Evolutionary conservation across 106 monocot genomes (phyloP).

Genomic region (Acorus calamus): DNA sequence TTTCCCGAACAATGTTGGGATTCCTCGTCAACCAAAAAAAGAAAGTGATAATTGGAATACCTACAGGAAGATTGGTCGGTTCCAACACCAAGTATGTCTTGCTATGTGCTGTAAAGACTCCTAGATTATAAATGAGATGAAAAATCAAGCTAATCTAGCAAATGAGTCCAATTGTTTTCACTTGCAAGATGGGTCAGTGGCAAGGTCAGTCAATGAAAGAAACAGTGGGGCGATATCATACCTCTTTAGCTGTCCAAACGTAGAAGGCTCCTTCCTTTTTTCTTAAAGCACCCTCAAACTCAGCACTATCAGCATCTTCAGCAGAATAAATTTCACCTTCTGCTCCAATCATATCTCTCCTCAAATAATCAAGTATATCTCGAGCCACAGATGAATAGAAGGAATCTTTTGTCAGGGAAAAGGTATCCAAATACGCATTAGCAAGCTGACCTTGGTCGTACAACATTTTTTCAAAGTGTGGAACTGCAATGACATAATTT

Average conservation of each 20-base stretch:
- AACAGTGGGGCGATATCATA: constrained; percentile 2
- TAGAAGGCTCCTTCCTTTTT: constrained; percentile 98
- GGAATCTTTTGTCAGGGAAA: constrained; percentile 49
- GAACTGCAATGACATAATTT: constrained; percentile 39
- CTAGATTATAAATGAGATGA: no score
- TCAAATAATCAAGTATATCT: constrained; percentile 89
- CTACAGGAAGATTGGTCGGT: no score
- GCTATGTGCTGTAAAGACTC: no score
- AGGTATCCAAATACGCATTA: constrained; percentile 74
- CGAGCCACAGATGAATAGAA: constrained; percentile 58
- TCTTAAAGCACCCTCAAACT: constrained; percentile 46
- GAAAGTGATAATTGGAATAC: no score
- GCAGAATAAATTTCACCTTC: constrained; percentile 89
- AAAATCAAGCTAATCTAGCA: no score
- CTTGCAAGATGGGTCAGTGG: no score
- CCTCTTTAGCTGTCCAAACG: constrained; percentile 88
- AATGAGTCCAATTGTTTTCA: no score
- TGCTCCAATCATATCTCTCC: constrained; percentile 77
- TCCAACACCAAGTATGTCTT: no score
- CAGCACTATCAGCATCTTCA: constrained; percentile 97
- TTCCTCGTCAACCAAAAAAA: no score
- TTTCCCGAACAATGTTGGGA: no score
- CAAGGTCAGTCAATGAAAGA: no score
- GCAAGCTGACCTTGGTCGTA: constrained; percentile 91
- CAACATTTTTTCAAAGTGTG: constrained; percentile 99